Evolutionary conservation across 495 filamentous ascomycete species (phyloP).

Genomic region (Talaromyces trachyspermus): DNA sequence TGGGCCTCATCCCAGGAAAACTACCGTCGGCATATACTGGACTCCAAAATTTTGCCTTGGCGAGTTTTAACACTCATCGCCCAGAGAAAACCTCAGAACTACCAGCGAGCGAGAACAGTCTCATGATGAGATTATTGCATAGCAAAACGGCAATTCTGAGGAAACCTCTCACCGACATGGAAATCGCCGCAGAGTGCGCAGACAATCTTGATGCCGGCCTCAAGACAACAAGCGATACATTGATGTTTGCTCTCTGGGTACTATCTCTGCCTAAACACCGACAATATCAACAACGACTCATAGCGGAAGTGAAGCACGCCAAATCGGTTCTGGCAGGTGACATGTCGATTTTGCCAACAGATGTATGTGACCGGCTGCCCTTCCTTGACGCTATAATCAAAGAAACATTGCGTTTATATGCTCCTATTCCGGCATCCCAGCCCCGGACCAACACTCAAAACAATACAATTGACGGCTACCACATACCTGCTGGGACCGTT

Average conservation of each 20-base stretch:
- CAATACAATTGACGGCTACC: conserved; percentile 6
- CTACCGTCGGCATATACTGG: conserved; percentile 29
- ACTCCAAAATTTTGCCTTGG: conserved; percentile 23
- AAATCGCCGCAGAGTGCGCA: conserved; percentile 24
- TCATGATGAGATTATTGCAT: conserved; percentile 9
- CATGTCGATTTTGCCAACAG: background rate
- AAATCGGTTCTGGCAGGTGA: background rate
- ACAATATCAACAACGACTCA: conserved; percentile 19
- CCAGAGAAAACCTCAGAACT: background rate
- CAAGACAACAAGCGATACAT: conserved; percentile 25
- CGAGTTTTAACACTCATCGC: conserved; percentile 12
- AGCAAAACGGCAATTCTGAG: conserved; percentile 11
- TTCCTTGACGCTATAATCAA: conserved; percentile 45
- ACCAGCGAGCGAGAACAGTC: conserved; percentile 9
- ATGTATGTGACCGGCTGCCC: conserved; percentile 11
- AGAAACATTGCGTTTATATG: conserved; percentile 47
- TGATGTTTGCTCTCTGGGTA: conserved; percentile 29
- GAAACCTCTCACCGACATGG: conserved; percentile 10
- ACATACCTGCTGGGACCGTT: conserved; percentile 5
- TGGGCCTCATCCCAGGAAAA: conserved; percentile 21
- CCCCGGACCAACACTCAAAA: background rate
- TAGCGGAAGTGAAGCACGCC: conserved; percentile 15
- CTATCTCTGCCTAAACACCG: conserved; percentile 21
- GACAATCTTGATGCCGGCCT: conserved; percentile 25
- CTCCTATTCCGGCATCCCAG: conserved; percentile 24